Evolutionary conservation across 495 filamentous ascomycete species (phyloP), one percentile per base, ranked within the genome.

Genomic region (Parathielavia appendiculata): DNA sequence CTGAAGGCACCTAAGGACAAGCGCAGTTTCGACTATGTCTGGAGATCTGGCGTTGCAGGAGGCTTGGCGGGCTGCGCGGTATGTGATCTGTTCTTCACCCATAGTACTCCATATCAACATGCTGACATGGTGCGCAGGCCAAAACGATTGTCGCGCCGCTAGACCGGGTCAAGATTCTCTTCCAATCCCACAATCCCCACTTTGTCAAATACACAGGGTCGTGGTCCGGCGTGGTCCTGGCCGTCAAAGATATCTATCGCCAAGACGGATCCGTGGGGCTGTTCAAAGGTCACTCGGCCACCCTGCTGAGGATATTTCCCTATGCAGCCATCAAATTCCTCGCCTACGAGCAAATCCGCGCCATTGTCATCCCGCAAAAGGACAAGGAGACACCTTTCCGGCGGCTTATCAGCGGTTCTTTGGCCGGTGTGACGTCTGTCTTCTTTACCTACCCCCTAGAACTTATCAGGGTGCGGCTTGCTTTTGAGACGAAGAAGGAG

Each of bases 241-340:
- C 93, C 10, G 85, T 97, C 63, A 80, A 80, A 56, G 89, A 91
- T 59, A 97, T 98, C 64, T 90, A 91, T 53, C 75, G 71, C 9
- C 71, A 79, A 46, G 88, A 93, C 57, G 93, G 93, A 23, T 44
- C 81, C 5, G 59, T 78, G 17, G 93, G 95, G 2, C 79, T 98
- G 17, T 98, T 86, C 71, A 86, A 92, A 54, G 93, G 93, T 5
- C 95, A 98, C 70, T 96, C 91, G 17, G 93, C 91, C 14, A 98
- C 93, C 0, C 73, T 97, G 6, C 81, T 98, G 49, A 86, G 95
- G 56, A 96, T 98, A 60, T 98, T 97, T 69, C 93, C 93, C 8
- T 98, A 98, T 70, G 93, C 92, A 13, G 91, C 87, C 14, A 95
- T 97, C 73, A 98, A 97, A 63, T 98, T 98, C 73, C 80, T 97